These are phyloP conservation scores for Adenanthera pavonina DNA, from an alignment of 306 rosid genomes.

Conservation along the genomic window DNA sequence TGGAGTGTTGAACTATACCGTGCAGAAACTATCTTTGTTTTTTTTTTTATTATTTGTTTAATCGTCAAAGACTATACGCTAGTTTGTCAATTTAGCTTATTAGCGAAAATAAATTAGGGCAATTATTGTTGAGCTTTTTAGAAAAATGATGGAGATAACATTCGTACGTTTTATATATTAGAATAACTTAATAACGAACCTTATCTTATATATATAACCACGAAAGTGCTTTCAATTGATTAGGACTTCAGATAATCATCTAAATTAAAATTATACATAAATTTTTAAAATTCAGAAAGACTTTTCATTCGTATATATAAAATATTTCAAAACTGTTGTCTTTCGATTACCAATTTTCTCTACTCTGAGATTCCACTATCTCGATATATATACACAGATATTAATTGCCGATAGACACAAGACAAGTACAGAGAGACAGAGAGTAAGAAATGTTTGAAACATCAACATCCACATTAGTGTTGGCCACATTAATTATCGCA, in stretches of 20 bases:
- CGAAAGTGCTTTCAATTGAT: not conserved
- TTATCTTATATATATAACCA: not conserved
- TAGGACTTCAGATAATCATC: not conserved
- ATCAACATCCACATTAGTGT: not conserved
- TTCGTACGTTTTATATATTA: not conserved
- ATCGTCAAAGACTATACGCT: too few species aligned
- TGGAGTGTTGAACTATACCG: too few species aligned
- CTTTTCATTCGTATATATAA: not conserved
- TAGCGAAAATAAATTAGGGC: too few species aligned
- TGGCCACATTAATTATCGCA: not conserved
- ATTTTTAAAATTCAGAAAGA: not conserved
- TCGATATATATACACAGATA: not conserved
- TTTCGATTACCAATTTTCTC: not conserved
- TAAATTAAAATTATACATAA: not conserved
- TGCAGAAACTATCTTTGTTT: too few species aligned
- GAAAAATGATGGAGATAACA: not conserved
- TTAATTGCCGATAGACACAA: not conserved
- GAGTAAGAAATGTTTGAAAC: not conserved
- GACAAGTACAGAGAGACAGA: not conserved
- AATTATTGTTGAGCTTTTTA: too few species aligned
- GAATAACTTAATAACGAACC: too few species aligned
- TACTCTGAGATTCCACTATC: not conserved
- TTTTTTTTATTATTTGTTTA: too few species aligned
- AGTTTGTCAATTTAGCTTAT: too few species aligned
- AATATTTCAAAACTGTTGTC: not conserved